Evolutionary conservation across 176 grass and related monocot species (phyloP).

Genomic region (Urochloa ruziziensis): DNA sequence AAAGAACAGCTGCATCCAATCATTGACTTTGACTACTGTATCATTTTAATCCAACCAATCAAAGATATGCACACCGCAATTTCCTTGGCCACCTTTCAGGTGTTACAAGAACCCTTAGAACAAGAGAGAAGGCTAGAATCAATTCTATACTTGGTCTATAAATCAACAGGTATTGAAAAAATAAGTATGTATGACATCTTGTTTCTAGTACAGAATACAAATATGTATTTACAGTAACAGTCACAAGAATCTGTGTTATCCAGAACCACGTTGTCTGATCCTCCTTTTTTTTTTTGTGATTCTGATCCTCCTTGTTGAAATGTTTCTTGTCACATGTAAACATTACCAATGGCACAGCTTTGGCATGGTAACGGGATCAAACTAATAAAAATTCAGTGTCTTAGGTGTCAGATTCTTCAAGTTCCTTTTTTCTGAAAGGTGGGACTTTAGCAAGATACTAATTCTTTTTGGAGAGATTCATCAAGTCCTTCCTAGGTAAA

Average conservation of each 20-base stretch:
- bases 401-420: constrained; percentile 21
- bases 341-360: neutral
- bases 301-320: neutral
- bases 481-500: neutral
- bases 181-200: neutral
- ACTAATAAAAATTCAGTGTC: constrained; percentile 16
- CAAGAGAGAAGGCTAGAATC: neutral
- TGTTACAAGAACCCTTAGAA: neutral
- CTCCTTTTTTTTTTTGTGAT: neutral
- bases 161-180: neutral
- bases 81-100: neutral
- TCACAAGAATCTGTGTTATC: neutral
- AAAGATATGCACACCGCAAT: neutral
- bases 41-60: neutral
- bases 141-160: neutral
- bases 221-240: neutral
- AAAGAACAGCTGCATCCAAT: neutral
- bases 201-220: neutral
- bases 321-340: constrained; percentile 3
- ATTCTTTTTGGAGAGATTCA: neutral
- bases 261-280: neutral
- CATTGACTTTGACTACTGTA: neutral
- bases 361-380: constrained; percentile 17
- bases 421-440: neutral
- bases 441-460: neutral